Conservation (phyloP, 169 alveolate genomes). For the Ichthyophthirius multifiliis region DNA sequence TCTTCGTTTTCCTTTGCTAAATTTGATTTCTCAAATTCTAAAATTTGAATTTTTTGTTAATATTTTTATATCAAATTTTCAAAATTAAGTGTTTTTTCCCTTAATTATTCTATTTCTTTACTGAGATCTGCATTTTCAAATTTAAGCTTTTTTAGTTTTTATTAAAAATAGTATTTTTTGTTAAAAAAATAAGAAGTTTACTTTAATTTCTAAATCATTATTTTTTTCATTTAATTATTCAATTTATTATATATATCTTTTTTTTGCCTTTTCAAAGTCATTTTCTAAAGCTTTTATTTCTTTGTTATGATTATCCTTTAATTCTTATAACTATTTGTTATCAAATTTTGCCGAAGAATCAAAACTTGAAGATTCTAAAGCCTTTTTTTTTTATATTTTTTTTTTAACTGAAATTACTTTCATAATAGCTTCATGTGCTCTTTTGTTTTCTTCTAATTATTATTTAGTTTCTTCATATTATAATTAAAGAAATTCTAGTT, state of each 20-base stretch:
- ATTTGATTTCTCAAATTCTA: conserved; percentile 46
- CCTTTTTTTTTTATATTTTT: background rate
- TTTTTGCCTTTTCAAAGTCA: conserved; percentile 32
- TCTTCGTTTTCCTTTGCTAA: conserved; percentile 47
- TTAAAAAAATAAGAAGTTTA: no score
- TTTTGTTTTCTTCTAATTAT: conserved; percentile 57
- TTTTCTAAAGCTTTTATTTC: conserved; percentile 51
- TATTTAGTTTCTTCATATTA: conserved; percentile 54
- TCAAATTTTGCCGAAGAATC: conserved; percentile 58
- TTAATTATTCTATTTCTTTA: conserved; percentile 46
- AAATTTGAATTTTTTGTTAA: conserved; percentile 17
- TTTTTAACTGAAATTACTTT: conserved; percentile 8
- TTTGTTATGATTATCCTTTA: conserved; percentile 45
- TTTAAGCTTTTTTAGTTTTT: conserved; percentile 1
- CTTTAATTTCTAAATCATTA: conserved; percentile 51
- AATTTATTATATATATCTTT: conserved; percentile 39
- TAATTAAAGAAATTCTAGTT: conserved; percentile 52
- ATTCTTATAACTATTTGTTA: conserved; percentile 49
- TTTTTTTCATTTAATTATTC: conserved; percentile 51
- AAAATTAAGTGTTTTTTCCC: conserved; percentile 23
- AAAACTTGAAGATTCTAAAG: conserved; percentile 40
- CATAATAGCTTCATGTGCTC: conserved; percentile 61
- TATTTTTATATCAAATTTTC: conserved; percentile 43
- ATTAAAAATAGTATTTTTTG: background rate
- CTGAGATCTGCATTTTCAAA: conserved; percentile 46